Evolutionary conservation across 2,329 filamentous ascomycete species (phyloP).

Genomic region (Aspergillus ochraceoroseus): DNA sequence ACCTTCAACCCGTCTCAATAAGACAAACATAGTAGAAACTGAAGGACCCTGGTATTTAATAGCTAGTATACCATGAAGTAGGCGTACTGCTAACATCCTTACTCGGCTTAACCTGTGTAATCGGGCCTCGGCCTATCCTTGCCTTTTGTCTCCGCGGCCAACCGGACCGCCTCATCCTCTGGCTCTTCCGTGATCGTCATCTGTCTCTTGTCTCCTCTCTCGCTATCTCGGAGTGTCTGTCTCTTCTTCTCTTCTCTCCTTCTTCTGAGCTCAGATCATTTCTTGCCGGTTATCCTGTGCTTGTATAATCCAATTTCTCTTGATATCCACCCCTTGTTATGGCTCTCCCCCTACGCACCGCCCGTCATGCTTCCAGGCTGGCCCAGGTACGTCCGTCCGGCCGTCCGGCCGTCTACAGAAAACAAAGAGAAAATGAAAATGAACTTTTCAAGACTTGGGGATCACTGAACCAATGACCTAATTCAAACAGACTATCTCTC

Average conservation of each 20-base stretch:
- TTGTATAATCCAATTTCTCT: neutral
- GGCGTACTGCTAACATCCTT: no score
- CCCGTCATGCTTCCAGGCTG: slow-evolving; percentile 37
- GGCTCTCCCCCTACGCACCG: slow-evolving; percentile 32
- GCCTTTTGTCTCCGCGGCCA: slow-evolving; percentile 13
- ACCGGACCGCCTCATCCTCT: slow-evolving; percentile 9
- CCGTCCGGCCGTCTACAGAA: no score
- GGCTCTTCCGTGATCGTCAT: neutral
- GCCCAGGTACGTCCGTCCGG: slow-evolving; percentile 33
- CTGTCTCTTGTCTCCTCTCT: slow-evolving; percentile 4
- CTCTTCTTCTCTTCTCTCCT: slow-evolving; percentile 11
- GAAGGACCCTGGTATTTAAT: no score
- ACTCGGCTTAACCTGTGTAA: no score
- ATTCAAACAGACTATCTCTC: slow-evolving; percentile 13
- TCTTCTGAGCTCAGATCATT: neutral
- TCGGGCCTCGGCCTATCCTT: slow-evolving; percentile 10
- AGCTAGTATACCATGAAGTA: no score
- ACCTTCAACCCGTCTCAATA: no score
- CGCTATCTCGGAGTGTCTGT: neutral
- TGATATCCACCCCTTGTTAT: slow-evolving; percentile 17
- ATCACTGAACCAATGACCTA: no score
- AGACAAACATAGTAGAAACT: no score
- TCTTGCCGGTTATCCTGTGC: neutral
- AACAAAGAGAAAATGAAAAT: neutral
- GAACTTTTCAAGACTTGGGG: no score